phyloP scores from a whole-genome alignment of 805 yeast genomes.

The Pichia manshurica region DNA sequence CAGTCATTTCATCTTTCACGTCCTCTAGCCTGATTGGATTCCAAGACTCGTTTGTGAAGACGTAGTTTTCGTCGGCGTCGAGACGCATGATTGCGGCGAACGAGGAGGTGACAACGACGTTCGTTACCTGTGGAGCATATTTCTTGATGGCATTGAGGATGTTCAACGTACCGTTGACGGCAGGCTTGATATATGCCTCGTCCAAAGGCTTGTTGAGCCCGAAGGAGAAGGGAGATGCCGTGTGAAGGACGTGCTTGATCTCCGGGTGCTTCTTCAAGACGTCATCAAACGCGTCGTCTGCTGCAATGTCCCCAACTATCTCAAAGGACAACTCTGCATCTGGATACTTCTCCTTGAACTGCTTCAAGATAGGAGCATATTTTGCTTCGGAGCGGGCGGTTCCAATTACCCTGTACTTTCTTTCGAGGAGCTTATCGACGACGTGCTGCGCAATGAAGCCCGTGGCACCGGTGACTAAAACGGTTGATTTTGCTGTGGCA shows the following conservation, averaged over 20 bases:
- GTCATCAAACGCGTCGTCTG: conserved; percentile 42
- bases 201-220: conserved; percentile 39
- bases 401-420: conserved; percentile 26
- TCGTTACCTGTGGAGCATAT: conserved; percentile 40
- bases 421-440: conserved; percentile 21
- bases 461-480: conserved; percentile 31
- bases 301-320: conserved; percentile 33
- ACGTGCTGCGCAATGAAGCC: conserved; percentile 32
- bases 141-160: conserved; percentile 39
- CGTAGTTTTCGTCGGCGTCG: neutral
- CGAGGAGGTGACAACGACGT: conserved; percentile 51
- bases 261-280: conserved; percentile 38
- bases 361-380: neutral
- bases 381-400: conserved; percentile 23
- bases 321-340: conserved; percentile 25
- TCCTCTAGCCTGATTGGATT: conserved; percentile 32
- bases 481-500: neutral
- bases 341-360: conserved; percentile 16
- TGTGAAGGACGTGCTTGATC: conserved; percentile 42
- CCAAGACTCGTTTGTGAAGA: conserved; percentile 36
- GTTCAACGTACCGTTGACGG: conserved; percentile 49
- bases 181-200: conserved; percentile 49
- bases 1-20: conserved; percentile 25
- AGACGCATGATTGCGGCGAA: conserved; percentile 45
- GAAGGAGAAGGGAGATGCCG: conserved; percentile 43